These are phyloP conservation scores for Pestalotiopsis sp. DNA, from an alignment of 2,329 filamentous ascomycete genomes.

Conservation along the genomic window DNA sequence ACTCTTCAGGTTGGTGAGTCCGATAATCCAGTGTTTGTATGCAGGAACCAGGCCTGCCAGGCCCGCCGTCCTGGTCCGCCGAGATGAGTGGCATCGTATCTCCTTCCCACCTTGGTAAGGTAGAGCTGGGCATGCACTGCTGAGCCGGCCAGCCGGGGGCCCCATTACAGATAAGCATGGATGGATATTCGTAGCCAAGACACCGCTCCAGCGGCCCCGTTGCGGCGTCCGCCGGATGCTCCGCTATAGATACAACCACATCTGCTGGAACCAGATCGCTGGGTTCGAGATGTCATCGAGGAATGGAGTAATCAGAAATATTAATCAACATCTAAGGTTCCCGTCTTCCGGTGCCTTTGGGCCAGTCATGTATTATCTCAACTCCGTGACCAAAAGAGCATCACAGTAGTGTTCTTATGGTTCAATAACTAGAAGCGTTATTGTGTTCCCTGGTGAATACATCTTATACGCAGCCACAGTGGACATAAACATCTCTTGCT, in stretches of 20 bases:
- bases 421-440: too few species aligned
- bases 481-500: too few species aligned
- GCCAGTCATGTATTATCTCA: too few species aligned
- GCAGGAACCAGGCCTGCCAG: constrained; percentile 3
- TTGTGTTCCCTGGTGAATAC: too few species aligned
- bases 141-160: background rate
- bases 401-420: too few species aligned
- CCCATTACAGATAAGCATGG: background rate
- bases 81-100: constrained; percentile 4
- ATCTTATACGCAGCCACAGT: too few species aligned
- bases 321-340: too few species aligned
- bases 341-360: too few species aligned
- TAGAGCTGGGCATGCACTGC: background rate
- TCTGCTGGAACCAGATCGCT: background rate
- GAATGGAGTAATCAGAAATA: too few species aligned
- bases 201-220: background rate
- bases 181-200: background rate
- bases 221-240: background rate
- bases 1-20: background rate
- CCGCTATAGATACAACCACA: background rate
- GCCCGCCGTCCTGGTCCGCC: background rate
- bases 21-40: background rate
- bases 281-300: background rate
- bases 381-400: too few species aligned
- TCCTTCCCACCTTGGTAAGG: constrained; percentile 5